phyloP scores from a whole-genome alignment of 2,329 filamentous ascomycete species.

The Amylocarpus encephaloides region DNA sequence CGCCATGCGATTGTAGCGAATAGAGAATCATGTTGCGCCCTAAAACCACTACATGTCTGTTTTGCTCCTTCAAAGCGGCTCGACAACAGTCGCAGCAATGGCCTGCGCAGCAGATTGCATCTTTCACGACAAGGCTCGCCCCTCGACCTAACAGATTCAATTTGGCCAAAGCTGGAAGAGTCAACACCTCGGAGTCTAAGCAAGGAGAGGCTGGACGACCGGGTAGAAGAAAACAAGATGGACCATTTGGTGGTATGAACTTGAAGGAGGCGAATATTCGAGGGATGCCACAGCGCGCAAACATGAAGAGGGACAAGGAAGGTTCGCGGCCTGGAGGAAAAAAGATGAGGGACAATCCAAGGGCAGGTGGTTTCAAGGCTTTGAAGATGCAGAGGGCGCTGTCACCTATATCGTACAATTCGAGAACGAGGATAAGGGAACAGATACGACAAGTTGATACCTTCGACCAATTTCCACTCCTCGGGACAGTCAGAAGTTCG shows the following conservation, averaged over 20 bases:
- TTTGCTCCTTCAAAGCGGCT: constrained; percentile 25
- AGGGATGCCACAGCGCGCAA: constrained; percentile 34
- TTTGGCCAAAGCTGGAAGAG: constrained; percentile 20
- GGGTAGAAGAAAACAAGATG: constrained; percentile 37
- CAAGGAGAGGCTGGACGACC: constrained; percentile 22
- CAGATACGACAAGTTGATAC: constrained; percentile 62
- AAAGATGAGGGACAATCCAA: constrained; percentile 28
- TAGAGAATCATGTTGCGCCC: constrained; percentile 24
- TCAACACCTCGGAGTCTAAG: constrained; percentile 14
- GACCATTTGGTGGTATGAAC: constrained; percentile 56
- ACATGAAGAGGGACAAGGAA: constrained; percentile 16
- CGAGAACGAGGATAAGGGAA: constrained; percentile 46
- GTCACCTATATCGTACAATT: constrained; percentile 68
- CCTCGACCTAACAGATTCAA: constrained; percentile 25
- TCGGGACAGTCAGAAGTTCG: constrained; percentile 65
- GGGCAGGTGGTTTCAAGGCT: constrained; percentile 54
- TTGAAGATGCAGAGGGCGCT: constrained; percentile 89
- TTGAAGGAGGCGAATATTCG: constrained; percentile 41
- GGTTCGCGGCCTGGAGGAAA: constrained; percentile 4
- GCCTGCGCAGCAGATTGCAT: constrained; percentile 24
- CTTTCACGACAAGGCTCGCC: constrained; percentile 20
- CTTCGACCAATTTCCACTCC: constrained; percentile 74
- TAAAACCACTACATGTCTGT: constrained; percentile 23
- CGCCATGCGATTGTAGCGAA: constrained; percentile 9
- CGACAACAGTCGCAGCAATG: constrained; percentile 14